phyloP scores from a whole-genome alignment of 2,329 filamentous ascomycete species.

The Elsinoe ampelina region DNA sequence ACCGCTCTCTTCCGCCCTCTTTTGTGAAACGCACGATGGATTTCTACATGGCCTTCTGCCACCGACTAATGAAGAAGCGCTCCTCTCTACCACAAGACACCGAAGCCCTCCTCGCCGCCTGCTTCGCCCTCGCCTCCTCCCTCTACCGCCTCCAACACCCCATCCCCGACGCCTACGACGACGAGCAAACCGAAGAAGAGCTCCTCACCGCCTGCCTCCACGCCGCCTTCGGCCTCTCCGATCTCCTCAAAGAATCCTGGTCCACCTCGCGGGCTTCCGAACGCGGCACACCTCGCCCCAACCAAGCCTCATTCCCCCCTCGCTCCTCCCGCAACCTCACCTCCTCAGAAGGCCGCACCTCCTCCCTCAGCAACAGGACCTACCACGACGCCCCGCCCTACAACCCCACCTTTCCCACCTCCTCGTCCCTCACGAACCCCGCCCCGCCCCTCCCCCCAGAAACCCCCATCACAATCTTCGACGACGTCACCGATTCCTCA shows the following conservation, averaged over 20 bases:
- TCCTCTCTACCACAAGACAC: constrained; percentile 70
- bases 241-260: constrained; percentile 89
- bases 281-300: constrained; percentile 72
- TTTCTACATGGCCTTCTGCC: constrained; percentile 89
- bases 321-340: constrained; percentile 16
- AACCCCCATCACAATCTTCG: constrained; percentile 90
- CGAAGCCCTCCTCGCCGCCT: constrained; percentile 72
- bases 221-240: constrained; percentile 89
- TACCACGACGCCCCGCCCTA: constrained; percentile 35
- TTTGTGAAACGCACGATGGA: constrained; percentile 86
- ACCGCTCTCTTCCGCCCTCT: constrained; percentile 70
- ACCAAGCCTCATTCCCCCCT: constrained; percentile 57
- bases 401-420: constrained; percentile 15
- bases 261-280: constrained; percentile 71
- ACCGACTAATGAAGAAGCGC: constrained; percentile 91
- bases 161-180: constrained; percentile 58
- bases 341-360: constrained; percentile 31
- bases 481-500: constrained; percentile 64
- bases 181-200: constrained; percentile 47
- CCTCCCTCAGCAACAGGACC: constrained; percentile 37
- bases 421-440: not conserved
- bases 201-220: constrained; percentile 79
- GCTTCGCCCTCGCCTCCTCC: constrained; percentile 87
- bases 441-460: constrained; percentile 52
- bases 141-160: constrained; percentile 81